These are phyloP conservation scores for Xylaria multiplex DNA, from an alignment of 2,329 filamentous ascomycete species.

Conservation along the genomic window DNA sequence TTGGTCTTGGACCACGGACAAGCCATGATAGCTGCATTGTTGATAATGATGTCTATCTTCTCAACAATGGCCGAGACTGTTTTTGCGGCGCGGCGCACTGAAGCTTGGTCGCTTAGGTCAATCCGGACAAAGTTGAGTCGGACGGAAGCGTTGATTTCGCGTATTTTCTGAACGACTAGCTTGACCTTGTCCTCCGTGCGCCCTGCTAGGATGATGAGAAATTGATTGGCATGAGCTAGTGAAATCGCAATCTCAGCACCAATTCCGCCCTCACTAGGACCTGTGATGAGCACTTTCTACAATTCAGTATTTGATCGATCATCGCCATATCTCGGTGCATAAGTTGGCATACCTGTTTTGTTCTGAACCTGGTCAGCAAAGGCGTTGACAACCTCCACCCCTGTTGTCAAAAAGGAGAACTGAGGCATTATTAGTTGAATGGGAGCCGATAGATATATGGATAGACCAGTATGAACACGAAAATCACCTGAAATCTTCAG, in stretches of 20 bases:
- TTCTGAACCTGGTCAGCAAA: constrained; percentile 11
- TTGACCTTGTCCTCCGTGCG: constrained; percentile 19
- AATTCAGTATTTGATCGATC: background rate
- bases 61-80: background rate
- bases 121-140: constrained; percentile 14
- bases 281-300: constrained; percentile 19
- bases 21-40: constrained; percentile 30
- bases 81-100: constrained; percentile 10
- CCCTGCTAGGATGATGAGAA: constrained; percentile 19
- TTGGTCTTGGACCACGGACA: constrained; percentile 18
- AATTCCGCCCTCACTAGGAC: constrained; percentile 23
- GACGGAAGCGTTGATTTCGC: constrained; percentile 15
- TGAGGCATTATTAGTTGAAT: constrained; percentile 4
- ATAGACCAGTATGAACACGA: background rate
- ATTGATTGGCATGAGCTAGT: constrained; percentile 12
- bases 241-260: constrained; percentile 24
- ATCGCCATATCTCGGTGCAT: background rate
- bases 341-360: constrained; percentile 13
- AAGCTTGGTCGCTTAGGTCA: constrained; percentile 15
- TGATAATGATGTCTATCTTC: constrained; percentile 24
- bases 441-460: background rate
- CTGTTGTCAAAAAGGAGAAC: constrained; percentile 12
- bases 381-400: constrained; percentile 13
- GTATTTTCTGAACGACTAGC: constrained; percentile 20
- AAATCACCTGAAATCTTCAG: background rate